Evolutionary conservation across 768 basidiomycete genomes (phyloP).

Genomic region (Trametes meyenii): DNA sequence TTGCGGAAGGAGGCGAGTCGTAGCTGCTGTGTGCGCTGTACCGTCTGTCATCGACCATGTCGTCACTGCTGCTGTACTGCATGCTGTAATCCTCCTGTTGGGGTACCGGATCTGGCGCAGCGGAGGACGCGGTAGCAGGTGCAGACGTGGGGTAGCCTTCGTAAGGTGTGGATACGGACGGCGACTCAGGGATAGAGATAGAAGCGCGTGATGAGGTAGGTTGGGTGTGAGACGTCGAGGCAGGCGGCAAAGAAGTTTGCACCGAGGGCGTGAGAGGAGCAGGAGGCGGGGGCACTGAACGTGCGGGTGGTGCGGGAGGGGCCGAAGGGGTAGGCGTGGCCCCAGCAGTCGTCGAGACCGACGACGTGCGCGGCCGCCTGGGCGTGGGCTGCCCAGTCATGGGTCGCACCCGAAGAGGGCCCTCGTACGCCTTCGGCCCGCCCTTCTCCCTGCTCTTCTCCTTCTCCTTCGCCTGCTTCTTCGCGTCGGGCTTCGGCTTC

Average conservation of each 20-base stretch:
- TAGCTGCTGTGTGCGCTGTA: slow-evolving; percentile 25
- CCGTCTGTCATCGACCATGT: slow-evolving; percentile 18
- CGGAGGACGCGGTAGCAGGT: slow-evolving; percentile 1
- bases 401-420: slow-evolving; percentile 51
- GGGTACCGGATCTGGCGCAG: slow-evolving; percentile 16
- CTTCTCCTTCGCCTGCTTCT: slow-evolving; percentile 28
- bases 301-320: not conserved
- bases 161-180: slow-evolving; percentile 11
- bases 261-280: slow-evolving; percentile 2
- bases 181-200: slow-evolving; percentile 11
- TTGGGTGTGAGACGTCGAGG: not conserved
- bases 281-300: slow-evolving; percentile 6
- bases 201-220: not conserved
- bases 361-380: slow-evolving; percentile 18
- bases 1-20: slow-evolving; percentile 24
- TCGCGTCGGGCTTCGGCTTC: slow-evolving; percentile 20
- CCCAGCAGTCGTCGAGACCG: slow-evolving; percentile 20
- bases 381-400: slow-evolving; percentile 34
- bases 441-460: slow-evolving; percentile 25
- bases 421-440: slow-evolving; percentile 40
- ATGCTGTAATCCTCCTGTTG: slow-evolving; percentile 25
- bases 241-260: not conserved
- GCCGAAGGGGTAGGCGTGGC: slow-evolving; percentile 8
- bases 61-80: slow-evolving; percentile 25
- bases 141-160: slow-evolving; percentile 9